A percentile compares a stretch with the other conserved stretches of the same genome.
phyloP scores from a whole-genome alignment of 305 asterid genomes.

The Caryopteris hybrid region DNA sequence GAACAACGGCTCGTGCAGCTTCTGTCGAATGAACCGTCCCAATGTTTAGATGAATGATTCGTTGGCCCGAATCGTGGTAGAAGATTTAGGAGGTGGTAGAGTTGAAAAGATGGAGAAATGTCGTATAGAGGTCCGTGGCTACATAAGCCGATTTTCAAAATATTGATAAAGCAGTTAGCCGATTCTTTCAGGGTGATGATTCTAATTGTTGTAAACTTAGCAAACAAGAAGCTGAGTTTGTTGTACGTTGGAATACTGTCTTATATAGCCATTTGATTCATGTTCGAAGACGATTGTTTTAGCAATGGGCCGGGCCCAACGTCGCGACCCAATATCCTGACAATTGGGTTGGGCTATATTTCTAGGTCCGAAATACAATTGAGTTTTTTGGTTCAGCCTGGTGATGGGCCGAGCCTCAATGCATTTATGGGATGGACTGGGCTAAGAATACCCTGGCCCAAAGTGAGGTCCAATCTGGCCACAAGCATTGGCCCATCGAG shows the following conservation, averaged over 20 bases:
- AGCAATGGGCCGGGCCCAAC: too few relatives aligned
- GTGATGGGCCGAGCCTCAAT: too few relatives aligned
- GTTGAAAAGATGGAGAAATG: not conserved
- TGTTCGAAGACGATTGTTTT: too few relatives aligned
- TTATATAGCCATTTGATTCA: not conserved
- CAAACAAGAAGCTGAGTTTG: not conserved
- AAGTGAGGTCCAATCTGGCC: too few relatives aligned
- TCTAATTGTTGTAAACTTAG: not conserved
- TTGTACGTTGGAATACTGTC: not conserved
- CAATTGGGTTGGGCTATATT: too few relatives aligned
- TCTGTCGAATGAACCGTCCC: conserved; percentile 36
- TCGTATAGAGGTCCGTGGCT: not conserved
- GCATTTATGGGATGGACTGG: too few relatives aligned
- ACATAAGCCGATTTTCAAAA: not conserved
- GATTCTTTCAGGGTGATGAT: not conserved
- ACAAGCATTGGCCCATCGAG: too few relatives aligned
- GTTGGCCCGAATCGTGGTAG: not conserved
- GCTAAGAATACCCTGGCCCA: too few relatives aligned
- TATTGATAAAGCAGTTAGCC: not conserved
- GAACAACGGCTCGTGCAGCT: conserved; percentile 46
- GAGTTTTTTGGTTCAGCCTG: too few relatives aligned
- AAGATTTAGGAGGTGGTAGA: not conserved
- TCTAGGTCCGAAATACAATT: too few relatives aligned
- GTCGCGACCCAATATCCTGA: too few relatives aligned
- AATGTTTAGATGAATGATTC: conserved; percentile 42